Evolutionary conservation across 305 asterid species (phyloP).

Genomic region (Fraxinus latifolia): DNA sequence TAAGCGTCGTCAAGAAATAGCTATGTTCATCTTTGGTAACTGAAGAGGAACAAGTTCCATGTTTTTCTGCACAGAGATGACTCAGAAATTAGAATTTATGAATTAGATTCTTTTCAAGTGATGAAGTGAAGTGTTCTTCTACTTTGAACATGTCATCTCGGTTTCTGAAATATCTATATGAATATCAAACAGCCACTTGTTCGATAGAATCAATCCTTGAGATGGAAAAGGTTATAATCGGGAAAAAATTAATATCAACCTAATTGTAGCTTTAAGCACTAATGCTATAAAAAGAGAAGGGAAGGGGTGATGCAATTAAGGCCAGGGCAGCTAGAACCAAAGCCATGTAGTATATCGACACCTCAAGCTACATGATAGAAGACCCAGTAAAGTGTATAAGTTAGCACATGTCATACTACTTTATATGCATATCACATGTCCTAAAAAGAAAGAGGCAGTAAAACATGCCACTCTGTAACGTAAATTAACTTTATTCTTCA

Average conservation of each 20-base stretch:
- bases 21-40: constrained; percentile 68
- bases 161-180: neutral
- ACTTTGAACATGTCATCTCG: neutral
- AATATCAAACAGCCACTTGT: neutral
- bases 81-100: constrained; percentile 23
- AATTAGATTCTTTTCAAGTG: constrained; percentile 18
- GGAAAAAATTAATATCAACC: neutral
- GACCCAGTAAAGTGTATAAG: neutral
- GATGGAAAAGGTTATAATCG: neutral
- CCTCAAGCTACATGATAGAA: neutral
- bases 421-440: neutral
- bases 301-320: neutral
- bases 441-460: neutral
- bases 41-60: constrained; percentile 79
- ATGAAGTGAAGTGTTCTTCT: neutral
- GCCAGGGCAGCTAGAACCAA: neutral
- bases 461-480: neutral
- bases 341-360: neutral
- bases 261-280: neutral
- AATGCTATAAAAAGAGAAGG: neutral
- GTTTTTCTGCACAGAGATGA: constrained; percentile 61
- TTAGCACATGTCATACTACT: neutral
- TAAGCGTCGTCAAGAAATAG: constrained; percentile 68
- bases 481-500: neutral
- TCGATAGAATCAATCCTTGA: neutral